phyloP scores from a whole-genome alignment of 805 yeast species.

The Komagataella kurtzmanii region DNA sequence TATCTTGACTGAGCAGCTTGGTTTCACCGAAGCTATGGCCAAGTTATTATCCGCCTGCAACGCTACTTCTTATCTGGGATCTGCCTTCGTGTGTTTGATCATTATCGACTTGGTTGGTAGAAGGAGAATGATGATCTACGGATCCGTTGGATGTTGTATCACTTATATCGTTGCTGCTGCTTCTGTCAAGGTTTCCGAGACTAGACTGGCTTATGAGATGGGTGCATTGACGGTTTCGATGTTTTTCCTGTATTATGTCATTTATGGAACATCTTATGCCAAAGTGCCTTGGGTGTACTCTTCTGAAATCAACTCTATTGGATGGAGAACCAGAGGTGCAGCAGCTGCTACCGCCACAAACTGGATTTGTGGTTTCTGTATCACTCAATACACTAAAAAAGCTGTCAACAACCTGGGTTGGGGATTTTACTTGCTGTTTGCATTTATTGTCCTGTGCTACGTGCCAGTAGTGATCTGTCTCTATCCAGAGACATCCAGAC shows the following conservation, averaged over 20 bases:
- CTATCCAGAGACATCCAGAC: conserved; percentile 71
- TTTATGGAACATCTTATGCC: conserved; percentile 29
- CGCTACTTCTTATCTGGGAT: conserved; percentile 2
- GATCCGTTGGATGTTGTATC: conserved; percentile 25
- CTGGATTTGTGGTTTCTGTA: conserved; percentile 58
- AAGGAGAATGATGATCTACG: conserved; percentile 14
- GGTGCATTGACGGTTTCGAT: conserved; percentile 27
- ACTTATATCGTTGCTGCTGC: conserved; percentile 35
- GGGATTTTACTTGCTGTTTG: conserved; percentile 63
- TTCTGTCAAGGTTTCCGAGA: conserved; percentile 21
- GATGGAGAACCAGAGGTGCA: conserved; percentile 61
- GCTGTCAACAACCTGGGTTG: conserved; percentile 38
- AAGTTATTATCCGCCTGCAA: conserved; percentile 2
- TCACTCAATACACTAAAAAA: conserved; percentile 55
- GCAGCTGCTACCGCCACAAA: conserved; percentile 50
- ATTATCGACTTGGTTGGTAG: conserved; percentile 14
- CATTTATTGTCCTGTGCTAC: conserved; percentile 44
- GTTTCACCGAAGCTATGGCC: conserved; percentile 1
- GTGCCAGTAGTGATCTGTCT: conserved; percentile 50
- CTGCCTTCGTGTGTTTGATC: conserved; percentile 3
- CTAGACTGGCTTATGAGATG: conserved; percentile 1
- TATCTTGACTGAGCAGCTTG: conserved; percentile 2
- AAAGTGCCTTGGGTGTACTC: conserved; percentile 44
- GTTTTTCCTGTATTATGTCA: conserved; percentile 41
- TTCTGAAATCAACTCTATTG: conserved; percentile 51